These are phyloP conservation scores for Glutinoglossum americanum DNA, from an alignment of 495 filamentous ascomycete genomes.

Conservation along the genomic window DNA sequence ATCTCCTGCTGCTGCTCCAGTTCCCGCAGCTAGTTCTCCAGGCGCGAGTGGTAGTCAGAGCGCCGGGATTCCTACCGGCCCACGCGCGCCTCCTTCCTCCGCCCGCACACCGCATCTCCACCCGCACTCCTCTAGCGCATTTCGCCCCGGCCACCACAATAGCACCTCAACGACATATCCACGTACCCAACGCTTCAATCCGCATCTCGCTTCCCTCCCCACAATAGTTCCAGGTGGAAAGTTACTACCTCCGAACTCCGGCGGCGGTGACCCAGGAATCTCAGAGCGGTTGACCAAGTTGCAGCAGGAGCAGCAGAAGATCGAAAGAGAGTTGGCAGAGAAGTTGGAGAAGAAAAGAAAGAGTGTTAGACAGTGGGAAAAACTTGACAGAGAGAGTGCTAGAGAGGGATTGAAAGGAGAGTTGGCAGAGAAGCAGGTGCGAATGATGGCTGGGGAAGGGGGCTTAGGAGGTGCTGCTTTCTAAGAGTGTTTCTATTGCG, in stretches of 20 bases:
- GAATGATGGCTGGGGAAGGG: constrained; percentile 32
- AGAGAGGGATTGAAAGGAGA: constrained; percentile 37
- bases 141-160: constrained; percentile 13
- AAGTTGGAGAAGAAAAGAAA: constrained; percentile 30
- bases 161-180: constrained; percentile 26
- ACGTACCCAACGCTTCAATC: constrained; percentile 27
- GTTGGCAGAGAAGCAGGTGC: constrained; percentile 36
- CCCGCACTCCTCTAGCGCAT: background rate
- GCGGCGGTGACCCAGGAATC: constrained; percentile 17
- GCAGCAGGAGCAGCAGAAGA: constrained; percentile 30
- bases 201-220: constrained; percentile 29
- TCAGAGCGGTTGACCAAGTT: constrained; percentile 30
- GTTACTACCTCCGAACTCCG: constrained; percentile 9
- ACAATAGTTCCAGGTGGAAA: constrained; percentile 31
- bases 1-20: constrained; percentile 12
- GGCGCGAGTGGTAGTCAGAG: background rate
- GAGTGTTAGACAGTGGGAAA: constrained; percentile 36
- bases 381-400: constrained; percentile 33
- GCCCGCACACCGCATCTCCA: background rate
- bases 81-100: background rate
- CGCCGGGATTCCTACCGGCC: constrained; percentile 8
- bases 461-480: constrained; percentile 23
- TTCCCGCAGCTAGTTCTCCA: background rate
- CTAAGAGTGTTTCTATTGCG: constrained; percentile 6
- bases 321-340: constrained; percentile 32